Evolutionary conservation across 2,329 filamentous ascomycete genomes (phyloP).

Genomic region (Paecilomyces formosus): DNA sequence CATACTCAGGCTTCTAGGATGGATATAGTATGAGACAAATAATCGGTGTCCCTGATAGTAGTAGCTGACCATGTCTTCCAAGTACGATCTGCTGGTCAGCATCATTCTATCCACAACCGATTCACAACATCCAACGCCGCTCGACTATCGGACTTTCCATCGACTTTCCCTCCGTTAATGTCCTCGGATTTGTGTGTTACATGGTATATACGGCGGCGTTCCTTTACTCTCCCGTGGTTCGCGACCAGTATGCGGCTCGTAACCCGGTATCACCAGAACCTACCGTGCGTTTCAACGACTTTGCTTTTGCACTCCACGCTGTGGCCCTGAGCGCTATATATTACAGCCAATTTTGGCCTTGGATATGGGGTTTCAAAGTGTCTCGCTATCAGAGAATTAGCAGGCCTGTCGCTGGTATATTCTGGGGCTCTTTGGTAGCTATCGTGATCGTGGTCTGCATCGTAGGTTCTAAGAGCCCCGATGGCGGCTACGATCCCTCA

Average conservation of each 20-base stretch:
- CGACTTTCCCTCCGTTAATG: constrained; percentile 72
- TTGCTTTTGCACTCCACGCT: constrained; percentile 79
- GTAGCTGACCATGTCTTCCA: not conserved
- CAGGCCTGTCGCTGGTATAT: constrained; percentile 60
- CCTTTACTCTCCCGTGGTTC: constrained; percentile 70
- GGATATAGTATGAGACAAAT: constrained; percentile 54
- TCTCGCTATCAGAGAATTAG: constrained; percentile 48
- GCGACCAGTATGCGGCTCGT: constrained; percentile 73
- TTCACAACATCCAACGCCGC: constrained; percentile 68
- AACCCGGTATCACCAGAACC: constrained; percentile 66
- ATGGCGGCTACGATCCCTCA: constrained; percentile 38
- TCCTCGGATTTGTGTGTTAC: constrained; percentile 60
- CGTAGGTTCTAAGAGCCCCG: constrained; percentile 34
- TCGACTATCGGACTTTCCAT: constrained; percentile 79
- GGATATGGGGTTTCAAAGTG: constrained; percentile 68
- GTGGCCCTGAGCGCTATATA: constrained; percentile 63
- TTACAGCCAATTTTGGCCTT: constrained; percentile 68
- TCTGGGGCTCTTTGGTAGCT: constrained; percentile 56
- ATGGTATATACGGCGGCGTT: constrained; percentile 66
- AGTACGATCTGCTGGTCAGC: constrained; percentile 67
- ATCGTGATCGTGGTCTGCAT: constrained; percentile 30
- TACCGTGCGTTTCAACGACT: constrained; percentile 83
- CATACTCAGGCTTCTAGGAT: constrained; percentile 58
- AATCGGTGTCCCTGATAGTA: not conserved
- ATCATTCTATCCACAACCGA: constrained; percentile 86